Evolutionary conservation across 2,329 filamentous ascomycete species (phyloP).

Genomic region (Chrysoporthe cubensis): DNA sequence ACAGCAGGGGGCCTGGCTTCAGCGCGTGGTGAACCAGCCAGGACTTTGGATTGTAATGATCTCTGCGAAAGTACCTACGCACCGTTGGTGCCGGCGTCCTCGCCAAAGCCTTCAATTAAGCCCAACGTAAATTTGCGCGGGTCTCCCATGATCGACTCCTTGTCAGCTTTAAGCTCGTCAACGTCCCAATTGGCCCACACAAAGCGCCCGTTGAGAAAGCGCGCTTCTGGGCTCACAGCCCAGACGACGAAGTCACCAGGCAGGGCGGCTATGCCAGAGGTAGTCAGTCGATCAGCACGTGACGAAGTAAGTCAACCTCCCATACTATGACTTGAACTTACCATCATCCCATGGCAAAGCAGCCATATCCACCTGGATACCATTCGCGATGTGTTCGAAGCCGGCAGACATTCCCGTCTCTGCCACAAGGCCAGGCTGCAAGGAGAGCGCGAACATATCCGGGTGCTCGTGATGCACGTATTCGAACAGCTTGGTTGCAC

Average conservation of each 20-base stretch:
- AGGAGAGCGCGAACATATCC: slow-evolving; percentile 9
- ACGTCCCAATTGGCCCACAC: slow-evolving; percentile 44
- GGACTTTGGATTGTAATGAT: no score
- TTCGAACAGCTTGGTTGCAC: slow-evolving; percentile 17
- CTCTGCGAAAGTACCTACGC: neutral
- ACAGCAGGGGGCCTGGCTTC: no score
- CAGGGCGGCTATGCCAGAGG: slow-evolving; percentile 28
- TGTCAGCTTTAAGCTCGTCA: slow-evolving; percentile 36
- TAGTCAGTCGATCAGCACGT: neutral
- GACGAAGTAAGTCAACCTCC: neutral
- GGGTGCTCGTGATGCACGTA: slow-evolving; percentile 19
- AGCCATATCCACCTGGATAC: slow-evolving; percentile 6
- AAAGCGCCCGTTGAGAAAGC: slow-evolving; percentile 39
- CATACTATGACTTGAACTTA: neutral
- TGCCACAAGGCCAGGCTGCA: slow-evolving; percentile 16
- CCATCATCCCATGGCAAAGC: neutral
- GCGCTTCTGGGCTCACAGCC: slow-evolving; percentile 39
- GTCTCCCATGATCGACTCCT: neutral
- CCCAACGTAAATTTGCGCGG: slow-evolving; percentile 10
- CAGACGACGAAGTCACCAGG: slow-evolving; percentile 40
- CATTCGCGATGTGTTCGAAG: slow-evolving; percentile 13
- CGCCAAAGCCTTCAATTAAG: neutral
- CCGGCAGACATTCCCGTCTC: slow-evolving; percentile 10
- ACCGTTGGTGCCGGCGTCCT: neutral
- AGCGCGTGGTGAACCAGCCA: neutral